A percentile compares a stretch with the other conserved stretches of the same genome.
These are phyloP conservation scores for Annulohypoxylon nitens DNA, from an alignment of 495 filamentous ascomycete genomes.

Conservation along the genomic window DNA sequence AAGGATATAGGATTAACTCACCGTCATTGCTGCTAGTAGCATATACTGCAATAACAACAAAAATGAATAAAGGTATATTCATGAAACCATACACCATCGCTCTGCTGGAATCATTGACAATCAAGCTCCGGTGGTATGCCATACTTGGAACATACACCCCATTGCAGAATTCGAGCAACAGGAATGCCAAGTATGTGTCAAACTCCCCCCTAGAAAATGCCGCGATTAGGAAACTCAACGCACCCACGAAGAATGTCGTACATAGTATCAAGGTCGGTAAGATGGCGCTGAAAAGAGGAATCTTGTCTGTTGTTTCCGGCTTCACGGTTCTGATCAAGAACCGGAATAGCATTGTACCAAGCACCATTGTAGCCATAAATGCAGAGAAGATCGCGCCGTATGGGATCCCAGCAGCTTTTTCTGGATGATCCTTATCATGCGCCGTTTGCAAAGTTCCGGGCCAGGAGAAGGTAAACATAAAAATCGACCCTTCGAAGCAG, in stretches of 20 bases:
- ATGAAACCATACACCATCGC: conserved; percentile 61
- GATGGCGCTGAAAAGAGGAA: conserved; percentile 5
- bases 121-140: conserved; percentile 55
- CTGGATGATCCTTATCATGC: conserved; percentile 35
- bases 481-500: conserved; percentile 64
- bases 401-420: conserved; percentile 36
- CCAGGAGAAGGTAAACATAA: conserved; percentile 65
- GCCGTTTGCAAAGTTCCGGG: conserved; percentile 57
- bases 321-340: conserved; percentile 19
- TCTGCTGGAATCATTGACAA: conserved; percentile 58
- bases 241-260: conserved; percentile 41
- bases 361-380: conserved; percentile 64
- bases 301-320: neutral
- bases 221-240: conserved; percentile 49
- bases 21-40: conserved; percentile 51
- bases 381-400: conserved; percentile 64
- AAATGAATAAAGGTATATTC: conserved; percentile 62
- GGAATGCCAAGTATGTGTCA: conserved; percentile 55
- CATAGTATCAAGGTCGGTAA: conserved; percentile 48
- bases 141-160: conserved; percentile 63
- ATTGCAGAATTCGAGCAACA: conserved; percentile 60
- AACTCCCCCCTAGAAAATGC: conserved; percentile 50
- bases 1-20: conserved; percentile 21
- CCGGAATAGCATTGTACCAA: conserved; percentile 58
- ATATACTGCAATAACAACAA: conserved; percentile 60